Percentiles rank a stretch among this genome's conserved stretches.
These are phyloP conservation scores for Tylopilus sp. DNA, from an alignment of 768 basidiomycete genomes.

Conservation along the genomic window DNA sequence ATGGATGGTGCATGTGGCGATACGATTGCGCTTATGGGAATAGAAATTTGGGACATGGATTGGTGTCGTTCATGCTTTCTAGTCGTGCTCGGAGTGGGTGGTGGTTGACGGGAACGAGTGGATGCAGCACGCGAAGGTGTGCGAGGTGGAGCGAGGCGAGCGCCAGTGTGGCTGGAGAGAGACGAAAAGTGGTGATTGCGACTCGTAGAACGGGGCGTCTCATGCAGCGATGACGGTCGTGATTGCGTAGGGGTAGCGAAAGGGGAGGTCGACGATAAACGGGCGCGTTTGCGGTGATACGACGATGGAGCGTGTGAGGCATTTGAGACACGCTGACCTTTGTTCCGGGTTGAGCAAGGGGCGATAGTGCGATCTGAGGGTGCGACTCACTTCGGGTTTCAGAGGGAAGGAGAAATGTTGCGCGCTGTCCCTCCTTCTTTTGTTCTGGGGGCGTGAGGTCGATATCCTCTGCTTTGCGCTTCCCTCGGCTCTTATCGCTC, in stretches of 20 bases:
- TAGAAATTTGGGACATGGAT: slow-evolving; percentile 69
- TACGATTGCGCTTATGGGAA: slow-evolving; percentile 74
- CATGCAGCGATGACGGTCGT: slow-evolving; percentile 28
- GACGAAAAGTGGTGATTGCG: slow-evolving; percentile 25
- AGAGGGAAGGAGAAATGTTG: slow-evolving; percentile 58
- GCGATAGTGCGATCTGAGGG: slow-evolving; percentile 19
- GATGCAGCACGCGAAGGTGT: slow-evolving; percentile 38
- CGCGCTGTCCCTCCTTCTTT: slow-evolving; percentile 44
- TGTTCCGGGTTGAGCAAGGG: slow-evolving; percentile 24
- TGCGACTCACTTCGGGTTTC: slow-evolving; percentile 56
- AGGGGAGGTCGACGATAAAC: slow-evolving; percentile 44
- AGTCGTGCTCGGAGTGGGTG: slow-evolving; percentile 21
- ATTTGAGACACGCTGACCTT: slow-evolving; percentile 54
- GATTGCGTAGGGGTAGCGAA: slow-evolving; percentile 32
- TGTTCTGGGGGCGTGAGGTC: slow-evolving; percentile 67
- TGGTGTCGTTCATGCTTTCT: slow-evolving; percentile 38
- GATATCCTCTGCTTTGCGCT: slow-evolving; percentile 74
- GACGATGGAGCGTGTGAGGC: slow-evolving; percentile 67
- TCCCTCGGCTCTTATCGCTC: slow-evolving; percentile 47
- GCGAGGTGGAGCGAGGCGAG: slow-evolving; percentile 26
- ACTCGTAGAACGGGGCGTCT: slow-evolving; percentile 18
- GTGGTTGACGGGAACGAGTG: slow-evolving; percentile 31
- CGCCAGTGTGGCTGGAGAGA: slow-evolving; percentile 35
- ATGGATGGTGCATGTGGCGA: slow-evolving; percentile 78
- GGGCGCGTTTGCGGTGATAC: slow-evolving; percentile 67